Evolutionary conservation across 139 green algal species (phyloP).

Genomic region (Axilococcus clingmanii): DNA sequence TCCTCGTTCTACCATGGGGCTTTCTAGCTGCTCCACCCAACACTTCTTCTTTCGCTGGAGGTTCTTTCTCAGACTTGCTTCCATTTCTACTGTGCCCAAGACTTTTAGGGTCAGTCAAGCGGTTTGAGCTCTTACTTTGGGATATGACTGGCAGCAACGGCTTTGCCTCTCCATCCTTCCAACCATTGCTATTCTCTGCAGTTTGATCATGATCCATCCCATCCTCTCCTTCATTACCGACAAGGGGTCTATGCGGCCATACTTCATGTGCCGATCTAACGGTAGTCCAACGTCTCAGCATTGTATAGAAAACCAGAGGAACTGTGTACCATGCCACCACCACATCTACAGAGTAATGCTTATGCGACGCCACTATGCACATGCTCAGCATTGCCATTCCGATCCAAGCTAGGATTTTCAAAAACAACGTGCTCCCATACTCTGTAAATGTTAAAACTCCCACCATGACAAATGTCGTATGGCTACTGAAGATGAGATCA

Average conservation of each 20-base stretch:
- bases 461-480: constrained; percentile 71
- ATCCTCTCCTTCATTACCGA: constrained; percentile 14
- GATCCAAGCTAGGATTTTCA: constrained; percentile 44
- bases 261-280: constrained; percentile 42
- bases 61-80: too few species aligned
- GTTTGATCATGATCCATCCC: constrained; percentile 5
- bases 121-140: too few species aligned
- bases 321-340: constrained; percentile 73
- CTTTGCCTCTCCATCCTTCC: constrained; percentile 3
- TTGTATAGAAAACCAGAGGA: constrained; percentile 74
- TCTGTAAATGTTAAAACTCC: constrained; percentile 69
- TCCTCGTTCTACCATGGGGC: too few species aligned
- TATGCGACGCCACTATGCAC: constrained; percentile 80
- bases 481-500: constrained; percentile 87
- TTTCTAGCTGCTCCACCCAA: too few species aligned
- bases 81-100: too few species aligned
- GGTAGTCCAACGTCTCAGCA: constrained; percentile 62
- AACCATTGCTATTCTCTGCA: not conserved
- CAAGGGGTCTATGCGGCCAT: constrained; percentile 15
- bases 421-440: constrained; percentile 45
- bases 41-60: too few species aligned
- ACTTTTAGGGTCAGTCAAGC: too few species aligned
- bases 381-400: constrained; percentile 43
- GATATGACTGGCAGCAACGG: constrained; percentile 20
- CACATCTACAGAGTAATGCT: constrained; percentile 85